Evolutionary conservation across 768 basidiomycete species (phyloP), one percentile per base, ranked within the genome.

Genomic region (Tubosaeta sp.): DNA sequence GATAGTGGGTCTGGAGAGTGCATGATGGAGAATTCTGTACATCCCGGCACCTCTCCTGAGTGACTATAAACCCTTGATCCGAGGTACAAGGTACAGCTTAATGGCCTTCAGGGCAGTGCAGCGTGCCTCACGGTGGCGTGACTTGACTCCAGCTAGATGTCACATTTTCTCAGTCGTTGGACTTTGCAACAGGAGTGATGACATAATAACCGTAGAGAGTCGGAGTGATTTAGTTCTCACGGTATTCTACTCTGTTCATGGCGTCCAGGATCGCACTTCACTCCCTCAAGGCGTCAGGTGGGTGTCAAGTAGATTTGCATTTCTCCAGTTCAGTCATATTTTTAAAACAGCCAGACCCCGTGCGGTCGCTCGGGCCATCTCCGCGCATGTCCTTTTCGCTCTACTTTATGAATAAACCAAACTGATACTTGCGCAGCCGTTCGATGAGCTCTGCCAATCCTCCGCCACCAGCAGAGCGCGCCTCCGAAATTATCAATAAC

Each of bases 401-500:
- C 36, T 16, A 32, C 34, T 57, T 52, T 21, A 36, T 25, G 30
- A 42, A 46, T 32, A 44, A 46, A 48, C 38, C 51, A 43, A 21
- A 39, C 25, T 61, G 35, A 59, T 19, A 30, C 39, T 29, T 46
- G 30, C 63, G 34, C 60, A 90, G 86, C 61, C 87, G 84, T 52
- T 72, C 83, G 16, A 80, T 87, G 77, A 77, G 86, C 56, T 76
- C 80, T 9, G 13, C 48, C 39, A 77, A 75, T 59, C 78, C 82
- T 43, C 84, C 78, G 12, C 86, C 89, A 16, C 90, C 92, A 46
- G 79, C 84, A 16, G 84, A 96, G 73, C 88, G 87, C 61, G 95
- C 95, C 36, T 82, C 86, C 27, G 84, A 94, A 66, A 81, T 98
- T 61, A 86, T 99, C 63, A 84, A 95, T 73, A 86, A 83, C 67